These are phyloP conservation scores for Neurospora cerealis DNA, from an alignment of 495 filamentous ascomycete genomes.

Conservation along the genomic window DNA sequence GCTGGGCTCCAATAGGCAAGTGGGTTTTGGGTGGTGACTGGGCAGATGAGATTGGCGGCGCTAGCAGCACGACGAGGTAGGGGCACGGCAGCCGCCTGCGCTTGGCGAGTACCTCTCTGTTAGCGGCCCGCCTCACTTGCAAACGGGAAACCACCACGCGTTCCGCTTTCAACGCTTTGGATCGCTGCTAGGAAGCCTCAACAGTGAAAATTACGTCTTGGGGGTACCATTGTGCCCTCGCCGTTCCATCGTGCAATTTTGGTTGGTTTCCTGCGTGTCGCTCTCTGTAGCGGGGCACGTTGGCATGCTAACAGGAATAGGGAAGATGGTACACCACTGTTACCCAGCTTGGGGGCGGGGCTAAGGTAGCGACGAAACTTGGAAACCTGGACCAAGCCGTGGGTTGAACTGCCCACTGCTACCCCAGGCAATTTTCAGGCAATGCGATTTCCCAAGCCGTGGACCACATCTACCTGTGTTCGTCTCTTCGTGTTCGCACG, in stretches of 20 bases:
- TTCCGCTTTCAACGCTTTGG: not conserved
- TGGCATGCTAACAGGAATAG: not conserved
- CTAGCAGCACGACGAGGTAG: not conserved
- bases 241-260: not conserved
- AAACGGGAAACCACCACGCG: not conserved
- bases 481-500: not conserved
- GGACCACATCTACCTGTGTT: not conserved
- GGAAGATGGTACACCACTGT: not conserved
- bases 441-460: not conserved
- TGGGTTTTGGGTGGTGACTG: not conserved
- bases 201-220: not conserved
- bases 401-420: not conserved
- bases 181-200: not conserved
- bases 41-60: constrained; percentile 4
- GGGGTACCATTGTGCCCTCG: not conserved
- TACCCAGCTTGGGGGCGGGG: not conserved
- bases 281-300: not conserved
- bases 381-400: not conserved
- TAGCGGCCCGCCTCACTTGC: not conserved
- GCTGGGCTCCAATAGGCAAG: not conserved
- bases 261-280: not conserved
- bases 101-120: not conserved
- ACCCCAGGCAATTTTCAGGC: not conserved
- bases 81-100: not conserved
- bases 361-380: not conserved